These are phyloP conservation scores for Boeremia exigua DNA, from an alignment of 2,329 filamentous ascomycete species.

Conservation along the genomic window DNA sequence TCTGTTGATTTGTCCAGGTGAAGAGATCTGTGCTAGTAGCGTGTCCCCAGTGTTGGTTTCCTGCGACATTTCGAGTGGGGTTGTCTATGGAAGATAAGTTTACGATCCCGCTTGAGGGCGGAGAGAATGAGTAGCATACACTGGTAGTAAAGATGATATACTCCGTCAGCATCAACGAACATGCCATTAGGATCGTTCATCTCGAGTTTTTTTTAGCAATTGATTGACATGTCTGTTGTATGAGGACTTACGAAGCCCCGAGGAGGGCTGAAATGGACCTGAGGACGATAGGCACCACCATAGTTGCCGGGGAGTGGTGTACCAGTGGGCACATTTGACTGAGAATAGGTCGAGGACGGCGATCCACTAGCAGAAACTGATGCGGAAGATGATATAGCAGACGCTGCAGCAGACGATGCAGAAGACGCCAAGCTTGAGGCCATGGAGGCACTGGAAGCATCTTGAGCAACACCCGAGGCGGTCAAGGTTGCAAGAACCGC, in stretches of 20 bases:
- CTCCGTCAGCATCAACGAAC: constrained; percentile 63
- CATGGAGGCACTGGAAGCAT: background rate
- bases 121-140: constrained; percentile 42
- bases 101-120: background rate
- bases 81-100: constrained; percentile 51
- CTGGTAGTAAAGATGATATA: constrained; percentile 71
- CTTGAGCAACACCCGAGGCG: background rate
- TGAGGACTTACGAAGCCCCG: constrained; percentile 34
- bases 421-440: too few species aligned
- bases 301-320: constrained; percentile 50
- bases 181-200: constrained; percentile 70
- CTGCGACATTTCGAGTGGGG: constrained; percentile 56
- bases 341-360: constrained; percentile 28
- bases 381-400: background rate
- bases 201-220: background rate
- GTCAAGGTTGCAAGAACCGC: background rate
- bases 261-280: constrained; percentile 64
- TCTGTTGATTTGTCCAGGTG: constrained; percentile 69
- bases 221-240: background rate
- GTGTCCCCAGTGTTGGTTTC: constrained; percentile 72
- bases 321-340: constrained; percentile 38
- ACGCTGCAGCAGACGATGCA: background rate
- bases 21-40: constrained; percentile 68
- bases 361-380: background rate
- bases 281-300: constrained; percentile 53